Evolutionary conservation across 169 alveolate genomes (phyloP), one percentile per base, ranked within the genome.

Genomic region (Eimeria nieschulzi): DNA sequence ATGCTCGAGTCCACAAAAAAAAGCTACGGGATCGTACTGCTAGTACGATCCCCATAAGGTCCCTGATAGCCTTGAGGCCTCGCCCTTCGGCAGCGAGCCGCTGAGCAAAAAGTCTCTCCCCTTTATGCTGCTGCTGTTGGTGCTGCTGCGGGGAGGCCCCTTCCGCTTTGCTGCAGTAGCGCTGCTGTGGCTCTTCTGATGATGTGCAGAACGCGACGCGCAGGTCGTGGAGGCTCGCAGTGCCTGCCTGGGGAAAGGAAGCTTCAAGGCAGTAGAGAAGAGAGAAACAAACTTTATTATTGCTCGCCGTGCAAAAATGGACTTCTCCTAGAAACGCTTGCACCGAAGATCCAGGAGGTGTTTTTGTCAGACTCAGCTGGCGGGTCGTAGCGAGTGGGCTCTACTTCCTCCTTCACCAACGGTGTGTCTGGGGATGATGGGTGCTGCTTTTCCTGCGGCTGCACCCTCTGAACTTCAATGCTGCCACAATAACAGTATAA

Each of bases 161-260:
- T 10, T 51, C 56, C n/a, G 53, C 55, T 23, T 53, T 25, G 39
- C 2, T n/a, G 86, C 70, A n/a, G n/a, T 56, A 17, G 53, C 71
- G 19, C 51, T 12, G 7, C 55, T 56, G 73, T 9, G 59, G 21
- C 3, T 21, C 25, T 21, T 53, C 72, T 23, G 46, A 71, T 12
- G 26, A 70, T 8, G 33, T 54, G 72, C 56, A 79, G 26, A 79
- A 79, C 55, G 87, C 87, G 54, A 79, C 66, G 55, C 56, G 46
- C 12, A 79, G 87, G 56, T 71, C 87, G 72, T 79, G 72, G 23
- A 79, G 87, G 56, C 56, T 54, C 7, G 87, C 56, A n/a, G 21
- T 55, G 13, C 87, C 87, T 10, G 87, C 70, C 2, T 71, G 73
- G 7, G 73, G 73, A 6, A 79, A 55, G 26, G 54, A 25, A 70